Evolutionary conservation across 192 early-diverging fungal species (phyloP), one percentile per base, ranked within the genome.

Genomic region (Coemansia brasiliensis): DNA sequence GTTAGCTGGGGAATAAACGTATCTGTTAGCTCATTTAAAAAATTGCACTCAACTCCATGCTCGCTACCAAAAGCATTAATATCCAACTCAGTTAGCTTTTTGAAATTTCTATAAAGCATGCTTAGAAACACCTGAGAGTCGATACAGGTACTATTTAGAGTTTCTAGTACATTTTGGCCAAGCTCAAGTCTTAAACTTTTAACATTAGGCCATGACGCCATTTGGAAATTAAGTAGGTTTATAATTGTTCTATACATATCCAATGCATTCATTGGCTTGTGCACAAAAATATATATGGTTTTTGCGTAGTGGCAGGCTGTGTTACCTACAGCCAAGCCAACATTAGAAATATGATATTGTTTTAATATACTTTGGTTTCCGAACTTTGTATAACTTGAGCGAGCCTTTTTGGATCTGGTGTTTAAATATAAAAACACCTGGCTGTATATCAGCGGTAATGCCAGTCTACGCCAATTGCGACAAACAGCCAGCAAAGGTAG

Each of bases 401-500:
- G 24, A 4, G 25, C 13, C 2, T 1, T 25, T 8, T 27, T 25
- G 58, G 24, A 16, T 3, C 29, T 24, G 16, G n/a, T 26, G 15
- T 51, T 24, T 11, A 51, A 16, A 2, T 21, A 25, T 22, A 59
- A 21, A 17, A 59, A 59, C 41, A 40, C 13, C 12, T 15, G 46
- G 6, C 27, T 59, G 45, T 51, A 59, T 8, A 59, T 20, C 24
- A 51, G 32, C 2, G 37, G 37, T 16, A 39, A 5, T 8, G 46
- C 48, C 9, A 39, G 35, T 20, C 12, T n/a, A 8, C 58, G 18
- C 58, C 58, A 59, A 11, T 26, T 35, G 15, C 21, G 58, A 10
- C 58, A 59, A 13, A 59, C 46, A 12, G 58, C 35, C 39, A 51
- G 22, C 3, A 59, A 17, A 11, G 49, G 44, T 1, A 59, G 12